phyloP scores from a whole-genome alignment of 148 eudicot species.

The Amaranthus palmeri region DNA sequence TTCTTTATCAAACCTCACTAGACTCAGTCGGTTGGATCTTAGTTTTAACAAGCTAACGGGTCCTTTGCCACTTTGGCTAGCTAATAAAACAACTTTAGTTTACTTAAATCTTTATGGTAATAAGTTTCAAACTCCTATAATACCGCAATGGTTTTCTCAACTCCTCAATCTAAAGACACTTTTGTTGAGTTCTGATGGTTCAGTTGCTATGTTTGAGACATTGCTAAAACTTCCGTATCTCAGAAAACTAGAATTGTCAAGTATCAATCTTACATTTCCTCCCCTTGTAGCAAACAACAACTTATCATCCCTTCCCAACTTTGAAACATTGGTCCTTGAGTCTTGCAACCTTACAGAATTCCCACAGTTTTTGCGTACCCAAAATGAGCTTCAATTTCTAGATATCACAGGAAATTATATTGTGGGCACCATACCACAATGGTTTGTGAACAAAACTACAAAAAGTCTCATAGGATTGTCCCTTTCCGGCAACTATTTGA shows the following conservation, averaged over 20 bases:
- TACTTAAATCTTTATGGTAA: conserved; percentile 7
- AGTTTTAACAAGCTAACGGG: conserved; percentile 15
- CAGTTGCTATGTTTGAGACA: background rate
- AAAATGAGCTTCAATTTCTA: conserved; percentile 7
- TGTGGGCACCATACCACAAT: background rate
- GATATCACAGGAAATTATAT: conserved; percentile 6
- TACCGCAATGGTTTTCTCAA: conserved; percentile 9
- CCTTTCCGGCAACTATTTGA: background rate
- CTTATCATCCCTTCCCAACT: no score
- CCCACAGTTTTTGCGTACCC: no score
- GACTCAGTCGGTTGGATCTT: conserved; percentile 2
- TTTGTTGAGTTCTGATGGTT: background rate
- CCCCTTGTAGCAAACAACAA: no score
- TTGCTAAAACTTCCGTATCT: background rate
- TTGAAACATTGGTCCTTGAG: no score
- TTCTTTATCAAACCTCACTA: conserved; percentile 14
- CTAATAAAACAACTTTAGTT: conserved; percentile 14
- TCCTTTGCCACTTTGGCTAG: conserved; percentile 21
- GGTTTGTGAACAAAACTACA: no score
- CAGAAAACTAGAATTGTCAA: background rate
- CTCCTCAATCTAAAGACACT: background rate
- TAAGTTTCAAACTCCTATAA: conserved; percentile 19
- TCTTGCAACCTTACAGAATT: no score
- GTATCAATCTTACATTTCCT: no score
- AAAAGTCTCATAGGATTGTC: background rate